Evolutionary conservation across 768 basidiomycete genomes (phyloP).

Genomic region (Coprinopsis cinerea): DNA sequence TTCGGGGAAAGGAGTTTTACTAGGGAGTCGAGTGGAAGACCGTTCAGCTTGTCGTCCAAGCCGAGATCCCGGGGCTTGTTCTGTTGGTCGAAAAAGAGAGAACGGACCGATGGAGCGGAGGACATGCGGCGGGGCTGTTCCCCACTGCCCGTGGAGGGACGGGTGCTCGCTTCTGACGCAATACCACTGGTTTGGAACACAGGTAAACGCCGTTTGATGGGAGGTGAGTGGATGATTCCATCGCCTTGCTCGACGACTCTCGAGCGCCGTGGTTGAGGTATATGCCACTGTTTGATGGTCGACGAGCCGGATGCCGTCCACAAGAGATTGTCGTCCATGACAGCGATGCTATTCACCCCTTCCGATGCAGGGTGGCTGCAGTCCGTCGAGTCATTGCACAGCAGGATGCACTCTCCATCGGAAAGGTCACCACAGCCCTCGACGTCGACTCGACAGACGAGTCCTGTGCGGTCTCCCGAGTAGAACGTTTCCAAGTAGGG

Average conservation of each 20-base stretch:
- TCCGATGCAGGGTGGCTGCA: conserved; percentile 30
- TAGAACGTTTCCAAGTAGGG: conserved; percentile 86
- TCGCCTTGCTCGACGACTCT: conserved; percentile 20
- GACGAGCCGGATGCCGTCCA: conserved; percentile 90
- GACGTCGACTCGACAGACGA: conserved; percentile 87
- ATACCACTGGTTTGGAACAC: conserved; percentile 3
- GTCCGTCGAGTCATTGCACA: conserved; percentile 63
- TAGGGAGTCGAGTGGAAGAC: conserved; percentile 67
- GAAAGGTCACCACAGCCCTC: conserved; percentile 74
- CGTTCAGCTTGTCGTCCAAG: conserved; percentile 38
- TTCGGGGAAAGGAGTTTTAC: conserved; percentile 65
- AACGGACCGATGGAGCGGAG: conserved; percentile 28
- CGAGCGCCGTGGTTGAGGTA: conserved; percentile 36
- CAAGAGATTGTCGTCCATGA: conserved; percentile 75
- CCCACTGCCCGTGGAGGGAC: conserved; percentile 26
- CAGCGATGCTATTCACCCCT: conserved; percentile 76
- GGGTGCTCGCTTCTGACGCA: conserved; percentile 21
- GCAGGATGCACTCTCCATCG: conserved; percentile 83
- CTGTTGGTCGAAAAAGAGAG: conserved; percentile 29
- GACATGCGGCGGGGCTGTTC: conserved; percentile 22
- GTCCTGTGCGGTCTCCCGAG: conserved; percentile 89
- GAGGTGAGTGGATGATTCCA: conserved; percentile 11
- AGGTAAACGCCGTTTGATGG: conserved; percentile 14
- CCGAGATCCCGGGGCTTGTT: conserved; percentile 21
- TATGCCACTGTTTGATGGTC: conserved; percentile 75